phyloP scores from a whole-genome alignment of 441 rosid species.

The Aquilaria agallochum region DNA sequence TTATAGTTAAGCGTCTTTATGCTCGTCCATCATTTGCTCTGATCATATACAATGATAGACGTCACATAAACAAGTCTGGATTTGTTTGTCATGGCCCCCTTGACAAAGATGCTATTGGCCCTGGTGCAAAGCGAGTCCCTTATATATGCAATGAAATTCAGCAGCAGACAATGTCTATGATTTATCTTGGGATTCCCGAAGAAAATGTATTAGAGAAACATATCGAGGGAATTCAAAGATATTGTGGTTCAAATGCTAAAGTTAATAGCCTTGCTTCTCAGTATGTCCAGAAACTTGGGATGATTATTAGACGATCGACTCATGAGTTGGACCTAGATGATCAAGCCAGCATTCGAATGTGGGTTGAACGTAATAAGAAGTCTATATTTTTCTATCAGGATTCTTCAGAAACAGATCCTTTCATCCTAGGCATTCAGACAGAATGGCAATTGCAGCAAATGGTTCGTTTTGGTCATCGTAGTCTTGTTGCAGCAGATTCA shows the following conservation, averaged over 20 bases:
- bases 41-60: constrained; percentile 69
- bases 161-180: constrained; percentile 95
- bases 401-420: constrained; percentile 65
- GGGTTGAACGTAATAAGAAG: constrained; percentile 93
- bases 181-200: constrained; percentile 95
- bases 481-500: constrained; percentile 84
- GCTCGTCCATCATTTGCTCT: constrained; percentile 79
- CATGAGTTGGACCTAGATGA: constrained; percentile 93
- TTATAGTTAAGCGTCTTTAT: constrained; percentile 78
- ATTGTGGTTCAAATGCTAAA: constrained; percentile 78
- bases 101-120: constrained; percentile 95
- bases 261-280: constrained; percentile 81
- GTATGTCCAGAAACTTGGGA: constrained; percentile 94
- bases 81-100: constrained; percentile 96
- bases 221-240: constrained; percentile 86
- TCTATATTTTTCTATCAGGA: constrained; percentile 86
- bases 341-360: constrained; percentile 82
- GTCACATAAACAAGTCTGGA: constrained; percentile 86
- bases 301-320: constrained; percentile 82
- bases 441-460: constrained; percentile 98
- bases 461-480: constrained; percentile 82
- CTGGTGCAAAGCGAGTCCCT: constrained; percentile 90
- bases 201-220: constrained; percentile 93
- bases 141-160: constrained; percentile 85
- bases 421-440: constrained; percentile 87